Evolutionary conservation across 1,284 basidiomycete genomes (phyloP).

Genomic region (Cryptococcus wingfieldii): DNA sequence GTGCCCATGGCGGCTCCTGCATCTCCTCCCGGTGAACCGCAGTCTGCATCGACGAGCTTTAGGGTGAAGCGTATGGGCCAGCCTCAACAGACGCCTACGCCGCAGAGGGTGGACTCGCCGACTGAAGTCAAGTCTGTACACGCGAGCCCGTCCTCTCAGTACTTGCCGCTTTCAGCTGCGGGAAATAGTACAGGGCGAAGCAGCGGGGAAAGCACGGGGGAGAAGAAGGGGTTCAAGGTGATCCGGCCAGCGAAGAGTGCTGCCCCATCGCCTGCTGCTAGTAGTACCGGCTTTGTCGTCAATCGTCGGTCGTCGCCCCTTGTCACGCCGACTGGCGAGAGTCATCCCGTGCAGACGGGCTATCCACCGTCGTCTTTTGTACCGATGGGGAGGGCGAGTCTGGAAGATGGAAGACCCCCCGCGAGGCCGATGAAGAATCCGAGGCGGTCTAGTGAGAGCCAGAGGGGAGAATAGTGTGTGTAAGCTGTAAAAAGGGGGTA

Average conservation of each 20-base stretch:
- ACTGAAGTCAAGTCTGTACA: constrained; percentile 6
- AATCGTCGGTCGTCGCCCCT: constrained; percentile 4
- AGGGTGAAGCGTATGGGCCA: constrained; percentile 22
- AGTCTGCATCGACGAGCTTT: constrained; percentile 10
- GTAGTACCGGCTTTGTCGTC: constrained; percentile 7
- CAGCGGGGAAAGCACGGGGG: neutral
- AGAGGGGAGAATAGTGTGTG: neutral
- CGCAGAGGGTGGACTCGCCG: constrained; percentile 1
- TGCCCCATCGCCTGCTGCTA: neutral
- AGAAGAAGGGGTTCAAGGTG: constrained; percentile 13
- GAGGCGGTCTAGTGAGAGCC: constrained; percentile 10
- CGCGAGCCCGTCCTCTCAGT: constrained; percentile 8
- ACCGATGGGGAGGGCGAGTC: constrained; percentile 6
- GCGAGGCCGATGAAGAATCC: constrained; percentile 14
- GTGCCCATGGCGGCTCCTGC: constrained; percentile 3
- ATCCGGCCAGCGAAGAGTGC: constrained; percentile 7
- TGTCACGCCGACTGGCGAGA: neutral
- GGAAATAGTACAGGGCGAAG: neutral
- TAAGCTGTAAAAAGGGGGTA: no score
- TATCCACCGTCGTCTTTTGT: constrained; percentile 21
- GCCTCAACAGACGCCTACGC: constrained; percentile 7
- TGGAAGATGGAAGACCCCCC: neutral
- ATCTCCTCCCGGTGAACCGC: neutral
- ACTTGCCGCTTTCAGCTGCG: neutral
- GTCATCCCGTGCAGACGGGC: constrained; percentile 4